Evolutionary conservation across 495 filamentous ascomycete species (phyloP).

Genomic region (Penicillium canescens): DNA sequence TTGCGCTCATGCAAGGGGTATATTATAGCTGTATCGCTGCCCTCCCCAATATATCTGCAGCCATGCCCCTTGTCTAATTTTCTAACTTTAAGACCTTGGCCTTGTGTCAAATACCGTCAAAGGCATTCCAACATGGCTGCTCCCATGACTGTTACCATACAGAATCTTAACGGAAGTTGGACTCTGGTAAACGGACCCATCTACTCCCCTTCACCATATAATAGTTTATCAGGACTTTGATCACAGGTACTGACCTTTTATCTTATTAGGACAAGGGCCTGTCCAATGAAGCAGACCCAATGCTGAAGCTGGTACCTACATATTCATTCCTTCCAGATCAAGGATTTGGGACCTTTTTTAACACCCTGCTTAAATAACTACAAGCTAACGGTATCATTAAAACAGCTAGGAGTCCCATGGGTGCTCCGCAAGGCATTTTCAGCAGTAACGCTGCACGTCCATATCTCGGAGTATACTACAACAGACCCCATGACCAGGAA

Average conservation of each 20-base stretch:
- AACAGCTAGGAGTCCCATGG: constrained; percentile 2
- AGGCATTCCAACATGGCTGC: neutral
- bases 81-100: too few species aligned
- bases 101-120: too few species aligned
- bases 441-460: neutral
- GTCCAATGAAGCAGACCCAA: neutral
- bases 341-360: too few species aligned
- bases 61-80: too few species aligned
- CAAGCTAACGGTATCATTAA: neutral
- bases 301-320: neutral
- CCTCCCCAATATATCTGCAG: too few species aligned
- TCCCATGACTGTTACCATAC: neutral
- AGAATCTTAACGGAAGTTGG: constrained; percentile 1
- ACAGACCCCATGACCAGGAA: neutral
- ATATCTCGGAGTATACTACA: neutral
- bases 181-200: neutral
- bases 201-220: too few species aligned
- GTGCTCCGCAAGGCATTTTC: neutral
- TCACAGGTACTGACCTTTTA: neutral
- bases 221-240: too few species aligned
- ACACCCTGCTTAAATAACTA: neutral
- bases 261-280: neutral
- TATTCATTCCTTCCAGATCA: neutral
- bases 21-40: too few species aligned
- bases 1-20: too few species aligned